Conservation (phyloP, 805 yeast species). For the Ogataea haglerorum region DNA sequence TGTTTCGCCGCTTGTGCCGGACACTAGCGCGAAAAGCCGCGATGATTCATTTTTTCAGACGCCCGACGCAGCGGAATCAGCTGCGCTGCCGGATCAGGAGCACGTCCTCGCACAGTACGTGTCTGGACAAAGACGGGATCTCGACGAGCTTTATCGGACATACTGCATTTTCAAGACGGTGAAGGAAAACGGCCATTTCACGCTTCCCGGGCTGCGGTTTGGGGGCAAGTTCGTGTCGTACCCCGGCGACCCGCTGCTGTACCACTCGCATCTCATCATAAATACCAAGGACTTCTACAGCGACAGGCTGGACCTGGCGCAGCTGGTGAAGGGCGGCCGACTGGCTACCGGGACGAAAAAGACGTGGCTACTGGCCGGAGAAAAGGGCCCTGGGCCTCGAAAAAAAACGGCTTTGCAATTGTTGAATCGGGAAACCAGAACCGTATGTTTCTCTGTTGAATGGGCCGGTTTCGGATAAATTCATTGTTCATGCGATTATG, state of each 20-base stretch:
- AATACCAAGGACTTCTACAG: conserved; percentile 45
- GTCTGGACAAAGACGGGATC: neutral
- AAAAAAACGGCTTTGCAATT: neutral
- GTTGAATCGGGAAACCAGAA: conserved; percentile 21
- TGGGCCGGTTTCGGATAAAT: conserved; percentile 94
- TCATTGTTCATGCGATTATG: neutral
- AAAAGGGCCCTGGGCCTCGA: conserved; percentile 14
- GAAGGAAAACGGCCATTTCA: conserved; percentile 40
- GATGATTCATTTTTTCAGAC: conserved; percentile 1
- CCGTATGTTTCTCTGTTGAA: conserved; percentile 67
- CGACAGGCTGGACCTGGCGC: conserved; percentile 52
- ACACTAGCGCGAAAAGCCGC: neutral
- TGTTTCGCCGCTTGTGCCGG: neutral
- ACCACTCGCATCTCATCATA: conserved; percentile 82
- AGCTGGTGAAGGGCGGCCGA: conserved; percentile 80
- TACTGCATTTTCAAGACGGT: conserved; percentile 22
- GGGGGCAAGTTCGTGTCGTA: conserved; percentile 89
- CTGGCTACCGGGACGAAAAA: conserved; percentile 92
- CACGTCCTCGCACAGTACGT: conserved; percentile 2
- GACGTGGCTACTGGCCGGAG: conserved; percentile 60
- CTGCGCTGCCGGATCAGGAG: conserved; percentile 3
- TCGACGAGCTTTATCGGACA: conserved; percentile 13
- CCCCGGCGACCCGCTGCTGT: conserved; percentile 92
- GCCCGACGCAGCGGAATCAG: neutral
- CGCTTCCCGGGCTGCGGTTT: conserved; percentile 82